Evolutionary conservation across 2,329 filamentous ascomycete species (phyloP).

Genomic region (Fusarium penzigii): DNA sequence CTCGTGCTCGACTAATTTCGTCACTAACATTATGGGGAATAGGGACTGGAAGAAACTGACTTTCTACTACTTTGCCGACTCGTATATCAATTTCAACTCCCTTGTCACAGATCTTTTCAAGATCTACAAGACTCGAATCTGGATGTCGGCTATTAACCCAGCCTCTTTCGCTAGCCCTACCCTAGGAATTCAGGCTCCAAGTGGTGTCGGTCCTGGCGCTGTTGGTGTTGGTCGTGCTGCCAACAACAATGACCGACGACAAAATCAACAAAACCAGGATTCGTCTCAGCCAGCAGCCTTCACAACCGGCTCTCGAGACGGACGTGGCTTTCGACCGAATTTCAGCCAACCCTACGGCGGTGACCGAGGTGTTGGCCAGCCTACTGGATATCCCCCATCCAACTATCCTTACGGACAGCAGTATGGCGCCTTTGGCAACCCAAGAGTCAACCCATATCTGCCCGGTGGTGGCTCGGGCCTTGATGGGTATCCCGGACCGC

Average conservation of each 20-base stretch:
- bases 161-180: conserved; percentile 87
- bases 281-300: conserved; percentile 39
- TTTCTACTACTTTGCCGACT: conserved; percentile 97
- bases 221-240: conserved; percentile 58
- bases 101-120: conserved; percentile 98
- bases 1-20: background rate
- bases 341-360: conserved; percentile 44
- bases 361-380: conserved; percentile 43
- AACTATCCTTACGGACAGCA: conserved; percentile 38
- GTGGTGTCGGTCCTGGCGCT: conserved; percentile 65
- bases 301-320: conserved; percentile 37
- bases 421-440: conserved; percentile 36
- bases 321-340: conserved; percentile 44
- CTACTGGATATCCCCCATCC: conserved; percentile 36
- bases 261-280: conserved; percentile 44
- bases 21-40: conserved; percentile 15
- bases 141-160: conserved; percentile 99
- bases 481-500: conserved; percentile 32
- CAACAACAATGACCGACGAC: conserved; percentile 46
- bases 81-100: conserved; percentile 99
- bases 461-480: conserved; percentile 29
- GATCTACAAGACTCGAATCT: conserved; percentile 98
- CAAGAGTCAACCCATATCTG: conserved; percentile 33
- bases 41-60: conserved; percentile 99
- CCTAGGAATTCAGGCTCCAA: conserved; percentile 69